Base-by-base conservation (phyloP, 2,329 filamentous ascomycete genomes). In the Epichloe festucae region DNA sequence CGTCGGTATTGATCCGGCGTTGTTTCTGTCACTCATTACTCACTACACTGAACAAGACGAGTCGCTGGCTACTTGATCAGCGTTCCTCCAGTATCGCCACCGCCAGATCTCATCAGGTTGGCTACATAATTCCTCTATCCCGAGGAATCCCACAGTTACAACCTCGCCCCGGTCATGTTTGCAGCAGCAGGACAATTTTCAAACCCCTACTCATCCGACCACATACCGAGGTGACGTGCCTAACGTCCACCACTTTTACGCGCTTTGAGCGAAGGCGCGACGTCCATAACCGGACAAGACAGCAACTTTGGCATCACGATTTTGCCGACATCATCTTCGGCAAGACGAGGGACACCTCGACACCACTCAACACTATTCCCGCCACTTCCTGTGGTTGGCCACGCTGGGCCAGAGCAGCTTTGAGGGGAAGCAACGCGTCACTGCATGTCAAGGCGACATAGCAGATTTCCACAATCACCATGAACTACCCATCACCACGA, bases 141-240 rank as follows among this genome's bases (percentile, higher is more conserved):
- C 55, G 62, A 66, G 64, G 65, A 68, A 43, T 42, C 27, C 23
- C 68, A 65, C 53, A 58, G 58, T 36, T 23, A 44, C 50, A 46
- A 48, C 55, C 53, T 54, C 57, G 66, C 60, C 67, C 67, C 65
- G 63, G 67, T 68, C 66, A 80, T 80, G 77, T 80, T 76, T 67
- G 72, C 73, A 68, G 70, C 70, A 73, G 71, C 70, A 74, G 73
- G 69, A 73, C 70, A 69, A 63, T 70, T 67, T 67, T 72, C 69
- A 66, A 75, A 72, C 68, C 73, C 71, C 73, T 74, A 73, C 72
- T 73, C 74, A 65, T 74, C 74, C 75, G 74, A 78, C 71, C 73
- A 75, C 72, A 78, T 76, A 77, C 74, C 75, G 72, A 77, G 77
- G 76, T 79, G 77, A 79, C 75, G 67, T 70, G 70, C 65, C 36